Evolutionary conservation across 768 basidiomycete genomes (phyloP), one percentile per base, ranked within the genome.

Genomic region (Phylloporus sp.): DNA sequence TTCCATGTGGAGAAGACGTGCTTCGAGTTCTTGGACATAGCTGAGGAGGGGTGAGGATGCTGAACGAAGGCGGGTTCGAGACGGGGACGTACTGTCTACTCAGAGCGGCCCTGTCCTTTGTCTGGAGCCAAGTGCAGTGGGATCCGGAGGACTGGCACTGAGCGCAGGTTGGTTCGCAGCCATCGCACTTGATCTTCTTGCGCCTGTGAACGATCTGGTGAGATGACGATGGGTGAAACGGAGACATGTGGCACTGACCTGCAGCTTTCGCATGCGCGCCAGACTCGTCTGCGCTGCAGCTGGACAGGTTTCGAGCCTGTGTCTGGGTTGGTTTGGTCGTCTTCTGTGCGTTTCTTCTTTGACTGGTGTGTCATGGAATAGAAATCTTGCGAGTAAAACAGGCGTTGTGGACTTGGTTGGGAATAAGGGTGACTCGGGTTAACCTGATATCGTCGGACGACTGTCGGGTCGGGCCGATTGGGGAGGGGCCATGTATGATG

Each of bases 171-270:
- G 90, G 90, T 62, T 92, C 90, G 58, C 73, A 78, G 54, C 90
- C 90, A 70, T 92, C 90, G 67, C 90, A 92, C 65, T 92, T 92
- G 64, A 92, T 90, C 76, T 92, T 92, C 79, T 91, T 91, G 55
- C 88, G 82, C 52, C 90, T 90, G 64, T 27, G 42, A 34, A 47
- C 32, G 60, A 51, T 43, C 22, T 48, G 29, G 57, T 56, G 45
- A 54, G 52, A 27, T 47, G 45, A 45, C 42, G 54, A 26, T 42
- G n/a, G 45, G 52, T 54, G 52, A 52, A 48, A 52, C 2, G 5
- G 26, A 41, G 10, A 28, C 7, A 51, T 34, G 50, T 43, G 60
- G 57, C 39, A 72, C 79, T 38, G 52, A 84, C 89, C 89, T 81
- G 74, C 90, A 92, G 58, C 82, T 82, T 72, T 91, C 90, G 69